phyloP scores from a whole-genome alignment of 2,329 filamentous ascomycete species.

The Amauroascus verrucosus region DNA sequence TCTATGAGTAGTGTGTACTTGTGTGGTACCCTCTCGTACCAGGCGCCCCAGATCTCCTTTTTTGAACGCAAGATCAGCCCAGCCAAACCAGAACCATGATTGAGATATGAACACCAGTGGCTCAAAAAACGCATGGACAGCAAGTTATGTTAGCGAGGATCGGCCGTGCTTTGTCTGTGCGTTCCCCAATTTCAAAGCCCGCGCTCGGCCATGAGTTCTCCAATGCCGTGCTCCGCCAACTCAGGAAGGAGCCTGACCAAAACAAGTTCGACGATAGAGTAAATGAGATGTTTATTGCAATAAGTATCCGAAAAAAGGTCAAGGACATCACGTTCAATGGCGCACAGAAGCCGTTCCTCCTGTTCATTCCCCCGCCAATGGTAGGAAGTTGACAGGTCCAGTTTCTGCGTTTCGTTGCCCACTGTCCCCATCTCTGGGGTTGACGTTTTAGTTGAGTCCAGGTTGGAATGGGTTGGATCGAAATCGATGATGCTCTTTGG shows the following conservation, averaged over 20 bases:
- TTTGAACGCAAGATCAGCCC: not conserved
- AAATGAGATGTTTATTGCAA: slow-evolving; percentile 86
- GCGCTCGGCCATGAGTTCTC: slow-evolving; percentile 64
- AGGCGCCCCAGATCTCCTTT: not conserved
- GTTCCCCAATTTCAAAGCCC: slow-evolving; percentile 29
- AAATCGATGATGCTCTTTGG: slow-evolving; percentile 9
- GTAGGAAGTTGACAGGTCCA: slow-evolving; percentile 12
- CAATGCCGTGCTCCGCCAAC: slow-evolving; percentile 58
- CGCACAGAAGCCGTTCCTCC: slow-evolving; percentile 43
- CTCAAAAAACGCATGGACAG: not conserved
- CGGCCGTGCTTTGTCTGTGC: not conserved
- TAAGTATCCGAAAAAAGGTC: slow-evolving; percentile 71
- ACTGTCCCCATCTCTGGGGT: not conserved
- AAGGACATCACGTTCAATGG: slow-evolving; percentile 55
- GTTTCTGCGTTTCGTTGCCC: slow-evolving; percentile 1
- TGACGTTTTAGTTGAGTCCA: not conserved
- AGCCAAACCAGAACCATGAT: not conserved
- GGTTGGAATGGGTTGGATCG: slow-evolving; percentile 12
- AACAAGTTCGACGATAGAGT: slow-evolving; percentile 68
- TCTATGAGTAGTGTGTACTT: not conserved
- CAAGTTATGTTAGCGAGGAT: not conserved
- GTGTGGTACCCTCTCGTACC: not conserved
- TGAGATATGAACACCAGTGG: not conserved
- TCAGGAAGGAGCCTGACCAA: slow-evolving; percentile 79
- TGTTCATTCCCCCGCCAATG: slow-evolving; percentile 35